phyloP scores from a whole-genome alignment of 2,329 filamentous ascomycete species.

The Cryoendolithus antarcticus region DNA sequence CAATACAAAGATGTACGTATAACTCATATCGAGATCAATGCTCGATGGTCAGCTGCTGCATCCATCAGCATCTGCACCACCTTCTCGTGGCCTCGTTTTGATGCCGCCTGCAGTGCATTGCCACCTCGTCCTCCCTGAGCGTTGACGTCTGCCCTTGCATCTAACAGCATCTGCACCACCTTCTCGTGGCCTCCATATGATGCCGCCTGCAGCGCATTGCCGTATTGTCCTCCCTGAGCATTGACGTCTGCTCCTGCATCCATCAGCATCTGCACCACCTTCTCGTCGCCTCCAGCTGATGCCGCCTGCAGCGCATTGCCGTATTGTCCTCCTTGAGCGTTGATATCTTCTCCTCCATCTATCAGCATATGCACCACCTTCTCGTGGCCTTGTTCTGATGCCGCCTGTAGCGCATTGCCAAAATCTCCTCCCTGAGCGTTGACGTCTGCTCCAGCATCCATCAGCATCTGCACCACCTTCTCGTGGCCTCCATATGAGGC shows the following conservation, averaged over 20 bases:
- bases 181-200: constrained; percentile 8
- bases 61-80: no score
- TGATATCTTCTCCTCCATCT: no score
- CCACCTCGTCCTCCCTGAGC: constrained; percentile 4
- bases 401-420: constrained; percentile 8
- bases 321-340: no score
- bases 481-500: no score
- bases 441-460: constrained; percentile 6
- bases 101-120: constrained; percentile 8
- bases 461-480: constrained; percentile 8
- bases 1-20: no score
- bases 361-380: constrained; percentile 7
- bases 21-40: no score
- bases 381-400: constrained; percentile 1
- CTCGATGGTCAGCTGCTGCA: no score
- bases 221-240: no score
- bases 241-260: constrained; percentile 9
- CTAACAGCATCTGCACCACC: constrained; percentile 13
- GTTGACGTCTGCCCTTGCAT: constrained; percentile 10
- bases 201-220: constrained; percentile 9
- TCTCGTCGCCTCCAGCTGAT: no score
- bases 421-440: constrained; percentile 6
- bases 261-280: constrained; percentile 8
- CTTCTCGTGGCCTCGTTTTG: constrained; percentile 3
- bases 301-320: no score